phyloP scores from a whole-genome alignment of 2,329 filamentous ascomycete species.

The Bertia moriformis region DNA sequence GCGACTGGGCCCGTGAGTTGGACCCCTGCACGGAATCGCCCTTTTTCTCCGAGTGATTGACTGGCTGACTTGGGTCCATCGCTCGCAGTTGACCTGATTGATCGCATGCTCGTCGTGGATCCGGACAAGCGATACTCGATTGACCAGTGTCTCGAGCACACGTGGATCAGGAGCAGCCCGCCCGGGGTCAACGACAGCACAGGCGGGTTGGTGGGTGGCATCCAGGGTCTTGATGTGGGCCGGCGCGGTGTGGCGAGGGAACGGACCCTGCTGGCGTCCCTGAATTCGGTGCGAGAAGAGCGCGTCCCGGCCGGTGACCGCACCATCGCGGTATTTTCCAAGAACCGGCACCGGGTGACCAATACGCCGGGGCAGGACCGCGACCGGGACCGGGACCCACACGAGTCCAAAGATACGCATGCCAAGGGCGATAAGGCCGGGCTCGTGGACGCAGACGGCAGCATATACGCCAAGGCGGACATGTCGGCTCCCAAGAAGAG shows the following conservation, averaged over 20 bases:
- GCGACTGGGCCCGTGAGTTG: slow-evolving; percentile 63
- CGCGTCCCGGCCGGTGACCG: slow-evolving; percentile 42
- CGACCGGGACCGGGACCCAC: slow-evolving; percentile 47
- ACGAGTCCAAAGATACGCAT: slow-evolving; percentile 73
- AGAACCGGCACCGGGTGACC: slow-evolving; percentile 32
- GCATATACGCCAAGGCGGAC: slow-evolving; percentile 30
- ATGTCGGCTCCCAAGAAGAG: slow-evolving; percentile 14
- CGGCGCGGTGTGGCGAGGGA: slow-evolving; percentile 68
- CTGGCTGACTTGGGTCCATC: too few species aligned
- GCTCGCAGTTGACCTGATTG: slow-evolving; percentile 65
- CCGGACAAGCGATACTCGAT: slow-evolving; percentile 72
- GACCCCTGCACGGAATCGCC: too few species aligned
- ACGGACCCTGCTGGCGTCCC: slow-evolving; percentile 67
- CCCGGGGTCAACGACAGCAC: slow-evolving; percentile 69
- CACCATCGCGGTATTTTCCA: slow-evolving; percentile 59
- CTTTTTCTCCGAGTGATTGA: slow-evolving; percentile 4
- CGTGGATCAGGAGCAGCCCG: slow-evolving; percentile 60
- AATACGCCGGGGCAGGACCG: slow-evolving; percentile 36
- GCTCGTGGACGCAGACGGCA: slow-evolving; percentile 47
- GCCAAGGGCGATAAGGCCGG: slow-evolving; percentile 72
- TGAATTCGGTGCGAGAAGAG: slow-evolving; percentile 60
- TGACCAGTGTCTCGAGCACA: slow-evolving; percentile 79
- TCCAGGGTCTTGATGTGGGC: slow-evolving; percentile 69
- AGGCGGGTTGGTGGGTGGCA: slow-evolving; percentile 76
- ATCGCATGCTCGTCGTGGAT: slow-evolving; percentile 84